Evolutionary conservation across 2,329 filamentous ascomycete genomes (phyloP), one percentile per base, ranked within the genome.

Genomic region (Thielaviopsis punctulata): DNA sequence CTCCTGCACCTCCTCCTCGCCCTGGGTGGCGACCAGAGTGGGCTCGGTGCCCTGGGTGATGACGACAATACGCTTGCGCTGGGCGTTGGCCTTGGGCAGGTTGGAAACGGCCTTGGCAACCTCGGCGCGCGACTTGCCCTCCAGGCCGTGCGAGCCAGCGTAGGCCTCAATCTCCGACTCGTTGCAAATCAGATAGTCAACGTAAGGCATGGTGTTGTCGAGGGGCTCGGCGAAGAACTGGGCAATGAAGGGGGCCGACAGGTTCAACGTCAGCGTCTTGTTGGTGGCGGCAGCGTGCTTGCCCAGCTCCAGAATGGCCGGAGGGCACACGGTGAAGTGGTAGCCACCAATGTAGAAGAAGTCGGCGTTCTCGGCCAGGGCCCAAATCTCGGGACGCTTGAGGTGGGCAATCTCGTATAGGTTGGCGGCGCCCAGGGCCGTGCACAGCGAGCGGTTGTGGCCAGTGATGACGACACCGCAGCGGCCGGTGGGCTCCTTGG

Each of bases 191-290:
- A 96, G 75, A 69, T 90, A 93, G 72, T 96, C 89, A 75, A 88
- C 93, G 79, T 95, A 95, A 25, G 85, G 84, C 51, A 87, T 75
- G 52, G 85, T 83, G 61, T 80, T 81, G 68, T 95, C 87, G 47
- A 98, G 79, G 58, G 80, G 84, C 48, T 95, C 89, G 76, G 95
- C 95, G 83, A 96, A 98, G 77, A 95, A 95, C 65, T 94, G 84
- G 39, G 84, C 73, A 63, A 98, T 95, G 75, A 98, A 98, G 55
- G 92, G 92, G 7, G 92, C 92, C 49, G 87, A 92, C 56, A 98
- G 79, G 60, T 88, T 93, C 60, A 98, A 80, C 61, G 89, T 79
- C 68, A 96, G 94, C 57, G 75, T 74, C 80, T 98, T 98, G 77
- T 96, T 83, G 68, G 86, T 80, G 58, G 76, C 72, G 39, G 87